Percentiles rank a stretch among this genome's conserved stretches.
Conservation (phyloP, 495 filamentous ascomycete genomes). For the Hyaloscypha bicolor region DNA sequence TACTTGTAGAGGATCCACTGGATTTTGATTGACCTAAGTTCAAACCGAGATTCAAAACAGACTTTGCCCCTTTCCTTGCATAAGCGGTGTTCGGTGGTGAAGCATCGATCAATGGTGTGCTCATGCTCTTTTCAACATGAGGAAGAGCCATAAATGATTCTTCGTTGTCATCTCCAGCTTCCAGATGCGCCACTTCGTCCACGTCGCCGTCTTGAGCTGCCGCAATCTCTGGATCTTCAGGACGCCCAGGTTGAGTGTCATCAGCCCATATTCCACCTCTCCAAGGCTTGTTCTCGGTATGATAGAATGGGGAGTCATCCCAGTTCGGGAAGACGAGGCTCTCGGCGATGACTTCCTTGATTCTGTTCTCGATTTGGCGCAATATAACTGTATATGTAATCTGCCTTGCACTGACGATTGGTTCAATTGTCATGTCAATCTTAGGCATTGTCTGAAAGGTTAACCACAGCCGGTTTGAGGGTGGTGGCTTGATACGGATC, state of each 20-base stretch:
- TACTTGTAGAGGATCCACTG: conserved; percentile 42
- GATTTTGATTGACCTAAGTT: conserved; percentile 24
- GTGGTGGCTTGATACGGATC: conserved; percentile 89
- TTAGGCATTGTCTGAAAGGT: conserved; percentile 90
- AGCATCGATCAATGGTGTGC: conserved; percentile 40
- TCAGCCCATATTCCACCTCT: conserved; percentile 88
- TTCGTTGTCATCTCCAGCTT: conserved; percentile 33
- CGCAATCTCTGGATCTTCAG: conserved; percentile 44
- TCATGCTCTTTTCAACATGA: conserved; percentile 65
- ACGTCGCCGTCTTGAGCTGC: conserved; percentile 61
- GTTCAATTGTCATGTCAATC: conserved; percentile 89
- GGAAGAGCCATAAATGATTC: conserved; percentile 38
- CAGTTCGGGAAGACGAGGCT: conserved; percentile 93
- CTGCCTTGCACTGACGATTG: conserved; percentile 91
- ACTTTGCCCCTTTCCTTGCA: conserved; percentile 31
- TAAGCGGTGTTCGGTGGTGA: conserved; percentile 34
- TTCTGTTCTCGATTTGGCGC: conserved; percentile 89
- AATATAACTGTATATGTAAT: conserved; percentile 93
- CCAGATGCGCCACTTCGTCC: conserved; percentile 48
- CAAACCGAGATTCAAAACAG: conserved; percentile 19
- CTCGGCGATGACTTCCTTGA: conserved; percentile 90
- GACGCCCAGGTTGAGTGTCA: conserved; percentile 45
- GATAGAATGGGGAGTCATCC: conserved; percentile 91
- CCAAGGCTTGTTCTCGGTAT: conserved; percentile 73
- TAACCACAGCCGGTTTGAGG: conserved; percentile 93